Percentiles rank a stretch among this genome's conserved stretches.
Evolutionary conservation across 1,139 yeast species (phyloP).

Genomic region (Pichia sp.): DNA sequence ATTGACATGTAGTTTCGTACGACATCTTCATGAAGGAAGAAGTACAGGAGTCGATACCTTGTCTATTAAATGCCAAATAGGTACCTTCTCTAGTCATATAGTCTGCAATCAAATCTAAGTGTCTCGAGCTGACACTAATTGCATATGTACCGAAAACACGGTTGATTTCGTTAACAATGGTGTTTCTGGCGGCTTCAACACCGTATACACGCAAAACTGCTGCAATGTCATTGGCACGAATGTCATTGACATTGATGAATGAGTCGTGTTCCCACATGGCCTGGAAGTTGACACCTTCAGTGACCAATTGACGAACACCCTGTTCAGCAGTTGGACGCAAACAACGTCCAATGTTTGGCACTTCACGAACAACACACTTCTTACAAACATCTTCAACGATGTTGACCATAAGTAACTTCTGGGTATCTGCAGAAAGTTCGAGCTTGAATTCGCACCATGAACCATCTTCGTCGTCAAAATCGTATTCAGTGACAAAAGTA

Average conservation of each 20-base stretch:
- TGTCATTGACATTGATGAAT: conserved; percentile 81
- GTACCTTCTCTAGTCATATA: conserved; percentile 99
- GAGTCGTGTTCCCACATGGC: conserved; percentile 99
- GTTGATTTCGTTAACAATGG: conserved; percentile 93
- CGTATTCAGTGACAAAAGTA: conserved; percentile 68
- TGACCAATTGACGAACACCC: conserved; percentile 67
- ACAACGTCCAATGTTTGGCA: conserved; percentile 89
- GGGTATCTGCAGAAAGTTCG: conserved; percentile 79
- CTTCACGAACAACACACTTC: conserved; percentile 87
- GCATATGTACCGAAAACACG: conserved; percentile 97
- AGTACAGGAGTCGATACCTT: conserved; percentile 93
- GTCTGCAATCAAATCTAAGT: conserved; percentile 94
- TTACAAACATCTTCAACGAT: conserved; percentile 90
- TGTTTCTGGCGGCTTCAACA: conserved; percentile 97
- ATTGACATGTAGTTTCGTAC: conserved; percentile 96
- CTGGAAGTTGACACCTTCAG: conserved; percentile 96
- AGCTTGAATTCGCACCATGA: conserved; percentile 90
- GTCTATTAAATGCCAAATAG: conserved; percentile 94
- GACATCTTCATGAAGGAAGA: conserved; percentile 99
- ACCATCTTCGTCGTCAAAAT: conserved; percentile 85
- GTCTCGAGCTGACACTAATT: conserved; percentile 87
- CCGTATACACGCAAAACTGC: conserved; percentile 91
- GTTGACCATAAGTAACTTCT: conserved; percentile 95
- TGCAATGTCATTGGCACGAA: conserved; percentile 87
- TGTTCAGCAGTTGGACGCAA: conserved; percentile 74